phyloP scores from a whole-genome alignment of 1,284 basidiomycete genomes.

The Irpex sp. region DNA sequence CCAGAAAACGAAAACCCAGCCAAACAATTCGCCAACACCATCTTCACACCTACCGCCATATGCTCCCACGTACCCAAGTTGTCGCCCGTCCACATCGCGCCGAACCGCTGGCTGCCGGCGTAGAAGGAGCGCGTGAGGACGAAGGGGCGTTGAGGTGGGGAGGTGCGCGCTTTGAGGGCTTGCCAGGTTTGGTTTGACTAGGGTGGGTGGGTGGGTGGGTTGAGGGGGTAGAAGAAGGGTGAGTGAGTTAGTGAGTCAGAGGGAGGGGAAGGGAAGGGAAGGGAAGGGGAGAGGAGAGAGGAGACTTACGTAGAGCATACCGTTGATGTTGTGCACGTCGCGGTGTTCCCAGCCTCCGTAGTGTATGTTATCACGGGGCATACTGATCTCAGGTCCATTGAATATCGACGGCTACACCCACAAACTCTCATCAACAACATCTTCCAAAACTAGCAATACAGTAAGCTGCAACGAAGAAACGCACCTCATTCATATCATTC shows the following conservation, averaged over 20 bases:
- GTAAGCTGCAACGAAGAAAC: too few species aligned
- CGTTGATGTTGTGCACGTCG: slow-evolving; percentile 93
- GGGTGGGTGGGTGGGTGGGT: neutral
- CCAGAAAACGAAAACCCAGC: slow-evolving; percentile 95
- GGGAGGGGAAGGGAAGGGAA: too few species aligned
- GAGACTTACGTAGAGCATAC: slow-evolving; percentile 72
- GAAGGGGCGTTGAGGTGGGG: slow-evolving; percentile 81
- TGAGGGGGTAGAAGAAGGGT: too few species aligned
- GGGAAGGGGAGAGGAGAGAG: too few species aligned
- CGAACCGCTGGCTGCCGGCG: slow-evolving; percentile 92
- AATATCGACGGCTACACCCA: slow-evolving; percentile 83
- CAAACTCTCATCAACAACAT: too few species aligned
- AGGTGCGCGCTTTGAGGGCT: slow-evolving; percentile 76
- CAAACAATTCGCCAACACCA: slow-evolving; percentile 89
- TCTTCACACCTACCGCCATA: slow-evolving; percentile 90
- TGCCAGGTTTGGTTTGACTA: slow-evolving; percentile 86
- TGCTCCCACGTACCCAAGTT: slow-evolving; percentile 98
- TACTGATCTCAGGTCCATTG: slow-evolving; percentile 97
- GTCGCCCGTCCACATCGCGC: slow-evolving; percentile 99
- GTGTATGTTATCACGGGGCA: slow-evolving; percentile 93
- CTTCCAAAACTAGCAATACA: too few species aligned
- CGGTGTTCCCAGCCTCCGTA: slow-evolving; percentile 96
- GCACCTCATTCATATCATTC: slow-evolving; percentile 98
- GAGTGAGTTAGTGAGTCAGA: too few species aligned
- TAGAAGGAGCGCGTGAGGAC: slow-evolving; percentile 95